Evolutionary conservation across 2,329 filamentous ascomycete genomes (phyloP).

Genomic region (Malbranchea zuffiana): DNA sequence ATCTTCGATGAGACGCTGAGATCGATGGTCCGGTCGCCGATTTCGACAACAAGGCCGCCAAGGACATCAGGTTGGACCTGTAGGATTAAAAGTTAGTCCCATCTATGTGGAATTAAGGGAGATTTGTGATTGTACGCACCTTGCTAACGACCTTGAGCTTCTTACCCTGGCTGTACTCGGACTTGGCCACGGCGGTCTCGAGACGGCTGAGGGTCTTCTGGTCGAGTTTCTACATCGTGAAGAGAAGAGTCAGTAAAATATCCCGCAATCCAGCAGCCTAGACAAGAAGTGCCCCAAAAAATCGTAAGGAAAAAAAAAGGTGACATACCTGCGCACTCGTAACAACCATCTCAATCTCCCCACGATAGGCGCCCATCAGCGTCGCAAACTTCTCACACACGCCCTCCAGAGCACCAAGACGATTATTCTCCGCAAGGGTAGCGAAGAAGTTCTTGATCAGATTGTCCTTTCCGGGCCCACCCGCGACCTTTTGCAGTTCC

Average conservation of each 20-base stretch:
- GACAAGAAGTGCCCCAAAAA: neutral
- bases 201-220: slow-evolving; percentile 73
- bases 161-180: slow-evolving; percentile 79
- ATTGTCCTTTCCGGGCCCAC: slow-evolving; percentile 56
- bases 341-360: slow-evolving; percentile 87
- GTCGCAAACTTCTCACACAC: slow-evolving; percentile 78
- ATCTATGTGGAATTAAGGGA: neutral
- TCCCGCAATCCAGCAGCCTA: slow-evolving; percentile 1
- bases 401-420: slow-evolving; percentile 67
- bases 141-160: slow-evolving; percentile 95
- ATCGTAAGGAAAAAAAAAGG: slow-evolving; percentile 2
- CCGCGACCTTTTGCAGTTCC: slow-evolving; percentile 78
- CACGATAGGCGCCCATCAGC: slow-evolving; percentile 78
- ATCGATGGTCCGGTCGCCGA: slow-evolving; percentile 96
- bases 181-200: slow-evolving; percentile 81
- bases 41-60: slow-evolving; percentile 88
- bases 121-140: slow-evolving; percentile 38
- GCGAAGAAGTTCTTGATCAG: slow-evolving; percentile 89
- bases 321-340: slow-evolving; percentile 73
- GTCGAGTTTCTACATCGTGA: slow-evolving; percentile 73
- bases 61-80: slow-evolving; percentile 90
- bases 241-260: slow-evolving; percentile 8
- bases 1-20: slow-evolving; percentile 91
- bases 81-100: slow-evolving; percentile 3
- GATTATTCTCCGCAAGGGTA: slow-evolving; percentile 92